These are phyloP conservation scores for Neoconidiobolus thromboides DNA, from an alignment of 371 early-diverging fungal genomes.

Conservation along the genomic window DNA sequence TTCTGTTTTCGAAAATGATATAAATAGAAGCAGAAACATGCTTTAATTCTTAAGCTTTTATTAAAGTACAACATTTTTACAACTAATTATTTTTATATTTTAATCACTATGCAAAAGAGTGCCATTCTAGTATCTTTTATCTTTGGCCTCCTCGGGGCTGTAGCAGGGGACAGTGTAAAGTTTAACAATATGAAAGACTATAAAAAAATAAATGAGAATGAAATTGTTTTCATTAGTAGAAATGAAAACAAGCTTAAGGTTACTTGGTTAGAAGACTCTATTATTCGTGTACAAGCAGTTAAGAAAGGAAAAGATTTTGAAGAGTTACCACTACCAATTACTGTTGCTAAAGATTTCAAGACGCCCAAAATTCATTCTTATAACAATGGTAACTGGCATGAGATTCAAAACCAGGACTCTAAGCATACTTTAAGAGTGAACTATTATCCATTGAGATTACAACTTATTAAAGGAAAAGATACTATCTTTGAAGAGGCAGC, in stretches of 20 bases:
- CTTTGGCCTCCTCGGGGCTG: too few species aligned
- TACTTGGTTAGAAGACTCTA: too few species aligned
- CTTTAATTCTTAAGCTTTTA: too few species aligned
- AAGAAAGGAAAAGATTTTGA: neutral
- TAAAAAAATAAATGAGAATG: too few species aligned
- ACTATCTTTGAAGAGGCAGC: neutral
- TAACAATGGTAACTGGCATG: neutral
- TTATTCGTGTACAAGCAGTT: neutral
- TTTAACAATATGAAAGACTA: neutral
- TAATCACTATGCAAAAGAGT: too few species aligned
- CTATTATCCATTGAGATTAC: neutral
- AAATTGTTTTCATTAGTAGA: too few species aligned
- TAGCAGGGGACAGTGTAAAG: neutral
- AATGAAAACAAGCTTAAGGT: too few species aligned
- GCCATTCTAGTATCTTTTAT: too few species aligned
- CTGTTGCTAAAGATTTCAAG: neutral
- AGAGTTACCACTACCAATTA: neutral
- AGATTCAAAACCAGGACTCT: neutral
- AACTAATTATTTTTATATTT: too few species aligned
- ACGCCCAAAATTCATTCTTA: neutral
- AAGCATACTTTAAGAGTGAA: neutral
- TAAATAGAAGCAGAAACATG: too few species aligned
- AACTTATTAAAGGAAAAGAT: neutral
- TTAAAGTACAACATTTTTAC: too few species aligned
- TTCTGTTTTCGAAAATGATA: too few species aligned